A percentile compares a stretch with the other conserved stretches of the same genome.
These are phyloP conservation scores for Aureobasidium uvarum DNA, from an alignment of 2,329 filamentous ascomycete species.

Conservation along the genomic window DNA sequence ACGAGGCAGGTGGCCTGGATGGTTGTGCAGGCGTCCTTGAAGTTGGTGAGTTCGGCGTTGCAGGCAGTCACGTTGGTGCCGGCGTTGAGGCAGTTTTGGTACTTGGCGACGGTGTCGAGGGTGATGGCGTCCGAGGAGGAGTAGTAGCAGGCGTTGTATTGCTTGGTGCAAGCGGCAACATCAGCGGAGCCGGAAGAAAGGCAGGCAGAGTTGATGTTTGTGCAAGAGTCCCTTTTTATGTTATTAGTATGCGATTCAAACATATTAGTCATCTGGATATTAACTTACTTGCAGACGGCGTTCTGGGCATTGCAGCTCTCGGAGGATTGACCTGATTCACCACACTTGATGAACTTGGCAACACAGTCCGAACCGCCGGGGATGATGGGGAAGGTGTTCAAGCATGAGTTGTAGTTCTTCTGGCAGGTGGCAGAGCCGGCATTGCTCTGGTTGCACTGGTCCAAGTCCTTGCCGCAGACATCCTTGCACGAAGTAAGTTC, in stretches of 20 bases:
- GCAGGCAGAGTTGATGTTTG: slow-evolving; percentile 7
- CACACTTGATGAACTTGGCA: slow-evolving; percentile 21
- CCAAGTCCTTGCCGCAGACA: not conserved
- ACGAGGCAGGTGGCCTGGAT: slow-evolving; percentile 17
- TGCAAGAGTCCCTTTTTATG: not conserved
- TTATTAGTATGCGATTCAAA: not conserved
- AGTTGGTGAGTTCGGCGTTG: slow-evolving; percentile 5
- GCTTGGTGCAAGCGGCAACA: not conserved
- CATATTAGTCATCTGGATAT: too few relatives aligned
- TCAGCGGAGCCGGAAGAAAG: slow-evolving; percentile 15
- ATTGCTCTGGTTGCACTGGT: slow-evolving; percentile 17
- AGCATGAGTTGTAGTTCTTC: slow-evolving; percentile 19
- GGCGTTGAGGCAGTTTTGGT: slow-evolving; percentile 16
- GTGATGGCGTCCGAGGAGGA: not conserved
- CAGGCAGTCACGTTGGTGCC: slow-evolving; percentile 10
- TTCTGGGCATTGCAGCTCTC: slow-evolving; percentile 6
- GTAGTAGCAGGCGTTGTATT: slow-evolving; percentile 21
- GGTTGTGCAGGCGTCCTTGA: slow-evolving; percentile 19
- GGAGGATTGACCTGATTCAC: slow-evolving; percentile 2
- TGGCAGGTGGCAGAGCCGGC: slow-evolving; percentile 8
- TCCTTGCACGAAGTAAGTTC: slow-evolving; percentile 10
- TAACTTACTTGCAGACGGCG: slow-evolving; percentile 18
- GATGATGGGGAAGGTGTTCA: slow-evolving; percentile 25
- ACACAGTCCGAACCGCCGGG: slow-evolving; percentile 23
- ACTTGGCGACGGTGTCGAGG: slow-evolving; percentile 14